phyloP scores from a whole-genome alignment of 1,139 yeast genomes.

The Candida glucosophila region DNA sequence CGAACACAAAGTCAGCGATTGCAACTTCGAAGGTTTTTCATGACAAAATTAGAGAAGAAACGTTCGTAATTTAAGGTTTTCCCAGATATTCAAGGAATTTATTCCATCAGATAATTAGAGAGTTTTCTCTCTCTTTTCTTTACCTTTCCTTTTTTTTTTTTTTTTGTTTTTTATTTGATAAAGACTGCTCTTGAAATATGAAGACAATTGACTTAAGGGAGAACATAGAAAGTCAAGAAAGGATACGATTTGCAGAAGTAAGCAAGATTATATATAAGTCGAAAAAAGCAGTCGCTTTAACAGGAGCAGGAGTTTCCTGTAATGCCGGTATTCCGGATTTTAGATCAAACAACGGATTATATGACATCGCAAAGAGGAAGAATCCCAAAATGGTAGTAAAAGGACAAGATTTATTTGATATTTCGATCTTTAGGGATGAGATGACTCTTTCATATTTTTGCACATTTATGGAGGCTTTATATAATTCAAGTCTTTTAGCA shows the following conservation, averaged over 20 bases:
- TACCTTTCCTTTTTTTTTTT: no score
- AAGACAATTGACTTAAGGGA: conserved; percentile 4
- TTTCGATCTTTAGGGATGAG: conserved; percentile 65
- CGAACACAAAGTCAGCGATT: neutral
- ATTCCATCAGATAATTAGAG: no score
- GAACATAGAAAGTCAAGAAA: conserved; percentile 16
- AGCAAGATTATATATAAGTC: conserved; percentile 36
- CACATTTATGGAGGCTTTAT: conserved; percentile 69
- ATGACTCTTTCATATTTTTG: conserved; percentile 62
- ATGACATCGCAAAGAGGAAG: conserved; percentile 59
- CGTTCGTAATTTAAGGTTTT: neutral
- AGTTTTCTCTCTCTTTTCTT: no score
- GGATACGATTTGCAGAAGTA: conserved; percentile 24
- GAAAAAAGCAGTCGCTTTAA: conserved; percentile 51
- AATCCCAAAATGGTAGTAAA: conserved; percentile 55
- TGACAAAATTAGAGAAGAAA: neutral
- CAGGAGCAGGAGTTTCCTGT: conserved; percentile 95
- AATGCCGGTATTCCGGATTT: conserved; percentile 97
- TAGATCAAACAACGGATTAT: conserved; percentile 76
- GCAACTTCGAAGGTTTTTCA: no score
- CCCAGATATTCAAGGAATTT: conserved; percentile 1
- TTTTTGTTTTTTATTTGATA: no score
- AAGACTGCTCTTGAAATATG: conserved; percentile 2
- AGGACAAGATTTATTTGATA: conserved; percentile 89
- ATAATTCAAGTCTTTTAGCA: conserved; percentile 55